Base-by-base conservation (phyloP, 352 stramenopile species). In the Pythium plurisporium region DNA sequence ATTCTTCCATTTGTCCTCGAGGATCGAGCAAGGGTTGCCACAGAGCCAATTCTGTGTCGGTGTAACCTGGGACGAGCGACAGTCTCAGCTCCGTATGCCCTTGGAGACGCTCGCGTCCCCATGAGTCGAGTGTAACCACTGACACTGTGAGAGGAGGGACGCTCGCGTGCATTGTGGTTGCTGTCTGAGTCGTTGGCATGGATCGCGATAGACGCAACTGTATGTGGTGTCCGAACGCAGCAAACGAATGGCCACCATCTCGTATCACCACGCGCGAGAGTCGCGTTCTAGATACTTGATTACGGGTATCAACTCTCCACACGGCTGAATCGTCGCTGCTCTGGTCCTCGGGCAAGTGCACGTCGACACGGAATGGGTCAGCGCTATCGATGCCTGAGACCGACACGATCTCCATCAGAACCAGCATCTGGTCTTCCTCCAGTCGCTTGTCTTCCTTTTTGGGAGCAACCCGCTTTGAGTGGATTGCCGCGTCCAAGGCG, bases 1-100 rank as follows among this genome's bases (percentile, higher is more conserved):
- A 72, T 30, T 87, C 79, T 52, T 89, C 78, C 33, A 89, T 66
- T 26, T 80, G 66, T 20, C 82, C 69, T 8, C 67, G 30, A 0
- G 84, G 60, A 0, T 56, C 63, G 10, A 57, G 8, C 23, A 87
- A 50, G 0, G 67, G 55, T 30, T 67, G 78, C 54, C 55, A 67
- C 22, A 91, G 55, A 6, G 64, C 47, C 9, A 84, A 53, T 5
- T 76, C 34, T 17, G 67, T 48, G 15, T 87, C 78, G 17, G 64
- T 58, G 40, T 74, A 74, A 0, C 69, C 72, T 2, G 59, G 30
- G 1, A 50, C 57, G 0, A 38, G 6, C 7, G 64, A 67, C 2
- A 89, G 19, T 2, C 50, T 45, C 26, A 87, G 49, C 36, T 86
- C 73, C 0, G 67, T 67, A 20, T 67, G 44, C 4, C 76, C 81